These are phyloP conservation scores for Penicillium robsamsonii DNA, from an alignment of 495 filamentous ascomycete genomes.

Conservation along the genomic window DNA sequence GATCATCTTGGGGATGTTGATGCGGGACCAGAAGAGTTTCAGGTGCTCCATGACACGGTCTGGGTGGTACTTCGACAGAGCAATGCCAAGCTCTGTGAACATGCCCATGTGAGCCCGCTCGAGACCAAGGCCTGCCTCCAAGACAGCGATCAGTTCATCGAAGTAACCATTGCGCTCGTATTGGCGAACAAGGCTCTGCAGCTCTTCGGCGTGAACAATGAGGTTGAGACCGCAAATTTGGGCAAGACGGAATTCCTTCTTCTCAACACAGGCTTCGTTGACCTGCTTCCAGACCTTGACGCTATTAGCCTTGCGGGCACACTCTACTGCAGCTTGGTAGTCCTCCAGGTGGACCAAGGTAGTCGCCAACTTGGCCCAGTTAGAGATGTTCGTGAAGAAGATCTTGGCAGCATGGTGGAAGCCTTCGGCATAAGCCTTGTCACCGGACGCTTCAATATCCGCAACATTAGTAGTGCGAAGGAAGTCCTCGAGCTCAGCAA, in stretches of 20 bases:
- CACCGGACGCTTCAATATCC: conserved; percentile 91
- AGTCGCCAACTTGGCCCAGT: conserved; percentile 98
- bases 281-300: conserved; percentile 99
- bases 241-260: conserved; percentile 98
- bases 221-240: conserved; percentile 99
- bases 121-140: conserved; percentile 93
- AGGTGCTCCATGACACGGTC: conserved; percentile 98
- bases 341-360: conserved; percentile 94
- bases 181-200: conserved; percentile 88
- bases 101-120: conserved; percentile 92
- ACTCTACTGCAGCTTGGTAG: conserved; percentile 97
- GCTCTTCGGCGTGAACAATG: conserved; percentile 96
- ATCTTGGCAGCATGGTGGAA: conserved; percentile 97
- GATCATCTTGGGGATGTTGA: conserved; percentile 99
- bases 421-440: conserved; percentile 95
- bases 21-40: conserved; percentile 97
- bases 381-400: conserved; percentile 96
- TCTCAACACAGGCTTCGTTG: conserved; percentile 91
- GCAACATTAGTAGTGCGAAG: conserved; percentile 91
- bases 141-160: conserved; percentile 90
- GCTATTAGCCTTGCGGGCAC: conserved; percentile 98
- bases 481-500: conserved; percentile 95
- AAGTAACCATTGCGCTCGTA: conserved; percentile 98
- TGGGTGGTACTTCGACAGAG: conserved; percentile 93
- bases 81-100: conserved; percentile 95